phyloP scores from a whole-genome alignment of 495 filamentous ascomycete species.

The Xylaria intraflava region DNA sequence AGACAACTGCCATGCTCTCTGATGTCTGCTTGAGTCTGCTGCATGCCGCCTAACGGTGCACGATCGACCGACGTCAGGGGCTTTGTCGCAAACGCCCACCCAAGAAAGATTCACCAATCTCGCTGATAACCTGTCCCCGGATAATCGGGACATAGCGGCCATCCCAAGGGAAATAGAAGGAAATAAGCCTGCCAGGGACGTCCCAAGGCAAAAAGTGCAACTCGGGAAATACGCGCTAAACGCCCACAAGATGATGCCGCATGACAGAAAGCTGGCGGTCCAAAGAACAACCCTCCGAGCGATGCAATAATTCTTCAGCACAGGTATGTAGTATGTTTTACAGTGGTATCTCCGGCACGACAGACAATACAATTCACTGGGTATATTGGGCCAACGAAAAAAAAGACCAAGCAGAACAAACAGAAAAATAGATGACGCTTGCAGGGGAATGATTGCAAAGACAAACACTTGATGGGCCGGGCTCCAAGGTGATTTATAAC shows the following conservation, averaged over 20 bases:
- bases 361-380: conserved; percentile 18
- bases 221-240: conserved; percentile 11
- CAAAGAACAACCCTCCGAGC: conserved; percentile 2
- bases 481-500: conserved; percentile 2
- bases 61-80: conserved; percentile 13
- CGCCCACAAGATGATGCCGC: conserved; percentile 8
- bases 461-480: conserved; percentile 10
- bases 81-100: conserved; percentile 16
- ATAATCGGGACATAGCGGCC: conserved; percentile 6
- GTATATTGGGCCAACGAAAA: conserved; percentile 15
- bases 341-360: conserved; percentile 30
- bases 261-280: conserved; percentile 1
- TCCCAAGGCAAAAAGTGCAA: conserved; percentile 1
- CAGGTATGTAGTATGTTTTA: conserved; percentile 31
- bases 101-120: conserved; percentile 9
- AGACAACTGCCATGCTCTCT: conserved; percentile 20
- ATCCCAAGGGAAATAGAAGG: not conserved
- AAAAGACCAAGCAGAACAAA: not conserved
- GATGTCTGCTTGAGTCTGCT: conserved; percentile 16
- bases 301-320: conserved; percentile 11
- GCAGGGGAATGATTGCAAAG: conserved; percentile 17
- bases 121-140: conserved; percentile 7
- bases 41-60: conserved; percentile 23
- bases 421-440: conserved; percentile 19
- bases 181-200: not conserved